Evolutionary conservation across 2,329 filamentous ascomycete species (phyloP).

Genomic region (Fonsecaea pedrosoi): DNA sequence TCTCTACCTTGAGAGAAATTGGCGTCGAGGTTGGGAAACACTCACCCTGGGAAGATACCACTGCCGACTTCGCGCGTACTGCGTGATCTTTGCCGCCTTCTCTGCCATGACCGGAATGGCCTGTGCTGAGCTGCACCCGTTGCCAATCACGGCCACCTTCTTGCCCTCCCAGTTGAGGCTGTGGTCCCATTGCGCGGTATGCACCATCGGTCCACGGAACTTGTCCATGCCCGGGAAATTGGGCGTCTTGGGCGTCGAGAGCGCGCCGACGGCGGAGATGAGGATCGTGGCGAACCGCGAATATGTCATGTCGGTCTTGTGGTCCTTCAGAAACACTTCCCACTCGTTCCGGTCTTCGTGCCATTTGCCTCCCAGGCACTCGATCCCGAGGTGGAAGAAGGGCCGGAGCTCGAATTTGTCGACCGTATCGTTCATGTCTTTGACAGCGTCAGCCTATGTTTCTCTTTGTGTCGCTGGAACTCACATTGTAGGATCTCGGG

Average conservation of each 20-base stretch:
- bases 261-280: conserved; percentile 45
- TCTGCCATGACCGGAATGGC: conserved; percentile 53
- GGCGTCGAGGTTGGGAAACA: no score
- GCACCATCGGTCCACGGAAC: conserved; percentile 63
- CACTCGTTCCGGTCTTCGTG: conserved; percentile 37
- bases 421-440: conserved; percentile 47
- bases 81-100: conserved; percentile 1
- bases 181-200: conserved; percentile 63
- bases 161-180: conserved; percentile 57
- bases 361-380: conserved; percentile 41
- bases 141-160: conserved; percentile 63
- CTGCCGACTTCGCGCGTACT: conserved; percentile 9
- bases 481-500: conserved; percentile 52
- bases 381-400: conserved; percentile 39
- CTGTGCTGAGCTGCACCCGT: conserved; percentile 65
- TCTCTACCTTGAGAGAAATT: neutral
- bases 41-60: conserved; percentile 37
- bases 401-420: conserved; percentile 43
- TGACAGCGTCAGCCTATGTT: no score
- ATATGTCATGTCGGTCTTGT: conserved; percentile 13
- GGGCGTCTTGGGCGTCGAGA: conserved; percentile 40
- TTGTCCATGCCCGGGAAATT: conserved; percentile 58
- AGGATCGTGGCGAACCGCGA: conserved; percentile 33
- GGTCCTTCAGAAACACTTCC: conserved; percentile 42
- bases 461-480: no score